Evolutionary conservation across 208 protist species (phyloP).

Genomic region (Crithidia bombi): DNA sequence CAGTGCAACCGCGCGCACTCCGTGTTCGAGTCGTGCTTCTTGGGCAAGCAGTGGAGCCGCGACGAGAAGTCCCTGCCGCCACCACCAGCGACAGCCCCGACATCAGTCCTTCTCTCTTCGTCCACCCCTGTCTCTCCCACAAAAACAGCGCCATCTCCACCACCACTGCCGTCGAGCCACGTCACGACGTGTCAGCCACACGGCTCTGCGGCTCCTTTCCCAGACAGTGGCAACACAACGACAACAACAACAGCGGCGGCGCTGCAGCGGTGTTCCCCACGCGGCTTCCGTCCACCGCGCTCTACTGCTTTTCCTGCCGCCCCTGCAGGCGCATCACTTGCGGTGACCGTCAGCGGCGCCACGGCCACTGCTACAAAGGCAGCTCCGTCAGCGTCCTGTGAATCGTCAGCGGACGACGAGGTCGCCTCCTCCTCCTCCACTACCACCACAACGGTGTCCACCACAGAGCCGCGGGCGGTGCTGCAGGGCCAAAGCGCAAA

Average conservation of each 20-base stretch:
- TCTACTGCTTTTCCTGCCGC: constrained; percentile 5
- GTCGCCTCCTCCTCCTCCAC: neutral
- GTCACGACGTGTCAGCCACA: neutral
- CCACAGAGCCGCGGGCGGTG: too few relatives aligned
- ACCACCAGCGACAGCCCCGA: too few relatives aligned
- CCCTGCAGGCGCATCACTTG: neutral
- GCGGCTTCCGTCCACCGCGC: constrained; percentile 37
- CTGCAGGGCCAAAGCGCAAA: too few relatives aligned
- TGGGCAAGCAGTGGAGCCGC: constrained; percentile 50
- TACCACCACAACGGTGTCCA: too few relatives aligned
- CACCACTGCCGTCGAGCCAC: neutral
- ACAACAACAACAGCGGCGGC: neutral
- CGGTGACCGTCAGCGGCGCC: neutral
- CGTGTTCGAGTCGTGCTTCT: constrained; percentile 68
- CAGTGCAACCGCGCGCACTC: constrained; percentile 66
- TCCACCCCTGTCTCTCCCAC: constrained; percentile 3
- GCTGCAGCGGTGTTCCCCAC: constrained; percentile 19
- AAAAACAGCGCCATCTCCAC: neutral
- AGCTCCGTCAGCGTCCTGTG: neutral
- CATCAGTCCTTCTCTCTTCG: neutral
- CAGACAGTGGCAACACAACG: neutral
- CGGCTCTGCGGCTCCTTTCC: neutral
- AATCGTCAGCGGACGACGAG: too few relatives aligned
- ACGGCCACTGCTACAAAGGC: neutral
- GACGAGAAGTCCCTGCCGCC: constrained; percentile 2